These are phyloP conservation scores for Lachancea mirantina DNA, from an alignment of 805 yeast species.

Conservation along the genomic window DNA sequence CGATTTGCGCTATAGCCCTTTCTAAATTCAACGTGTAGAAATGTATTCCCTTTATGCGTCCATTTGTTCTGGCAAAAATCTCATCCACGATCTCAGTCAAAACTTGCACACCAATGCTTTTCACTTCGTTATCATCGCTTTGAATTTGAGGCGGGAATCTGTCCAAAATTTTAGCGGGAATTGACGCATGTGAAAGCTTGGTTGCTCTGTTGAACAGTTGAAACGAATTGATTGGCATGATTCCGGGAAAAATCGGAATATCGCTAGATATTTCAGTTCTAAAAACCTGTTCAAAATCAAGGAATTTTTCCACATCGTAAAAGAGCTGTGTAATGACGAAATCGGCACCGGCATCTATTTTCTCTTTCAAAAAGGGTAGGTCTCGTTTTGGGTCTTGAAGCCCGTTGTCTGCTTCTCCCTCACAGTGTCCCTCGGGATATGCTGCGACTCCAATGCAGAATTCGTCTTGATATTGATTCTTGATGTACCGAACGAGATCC, in stretches of 20 bases:
- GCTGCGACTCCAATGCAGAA: conserved; percentile 97
- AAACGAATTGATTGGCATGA: conserved; percentile 86
- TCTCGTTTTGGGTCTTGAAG: conserved; percentile 64
- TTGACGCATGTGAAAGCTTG: conserved; percentile 78
- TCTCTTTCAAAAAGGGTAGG: conserved; percentile 72
- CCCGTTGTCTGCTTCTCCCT: conserved; percentile 57
- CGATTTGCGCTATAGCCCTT: conserved; percentile 80
- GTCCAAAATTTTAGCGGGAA: conserved; percentile 51
- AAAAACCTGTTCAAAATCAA: conserved; percentile 52
- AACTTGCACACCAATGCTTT: conserved; percentile 72
- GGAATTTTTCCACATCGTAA: conserved; percentile 74
- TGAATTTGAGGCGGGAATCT: conserved; percentile 48
- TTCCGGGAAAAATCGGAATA: conserved; percentile 71
- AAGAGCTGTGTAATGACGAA: conserved; percentile 88
- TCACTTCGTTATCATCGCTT: conserved; percentile 74
- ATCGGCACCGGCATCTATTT: conserved; percentile 91
- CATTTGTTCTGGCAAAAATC: conserved; percentile 46
- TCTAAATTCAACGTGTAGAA: conserved; percentile 90
- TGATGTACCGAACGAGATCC: conserved; percentile 80
- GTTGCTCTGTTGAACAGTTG: conserved; percentile 79
- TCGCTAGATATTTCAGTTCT: conserved; percentile 36
- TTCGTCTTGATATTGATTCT: conserved; percentile 60
- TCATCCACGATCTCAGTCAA: conserved; percentile 55
- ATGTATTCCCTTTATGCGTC: conserved; percentile 74
- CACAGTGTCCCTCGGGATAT: conserved; percentile 96